Evolutionary conservation across 2,329 filamentous ascomycete species (phyloP), one percentile per base, ranked within the genome.

Genomic region (Elsinoe australis): DNA sequence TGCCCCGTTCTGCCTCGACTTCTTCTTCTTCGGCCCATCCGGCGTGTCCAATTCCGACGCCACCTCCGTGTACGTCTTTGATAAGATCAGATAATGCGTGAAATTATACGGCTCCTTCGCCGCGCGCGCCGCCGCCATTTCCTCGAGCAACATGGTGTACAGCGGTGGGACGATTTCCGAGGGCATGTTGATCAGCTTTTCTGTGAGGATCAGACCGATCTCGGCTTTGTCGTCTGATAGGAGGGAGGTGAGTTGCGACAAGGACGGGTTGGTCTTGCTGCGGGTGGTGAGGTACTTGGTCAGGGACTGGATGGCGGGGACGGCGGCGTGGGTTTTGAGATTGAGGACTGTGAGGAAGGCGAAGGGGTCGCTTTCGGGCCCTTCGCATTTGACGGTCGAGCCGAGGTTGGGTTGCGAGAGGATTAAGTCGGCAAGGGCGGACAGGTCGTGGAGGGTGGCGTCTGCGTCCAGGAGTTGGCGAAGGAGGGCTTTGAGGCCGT

Each of bases 181-280:
- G n/a, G 92, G 92, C 73, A 95, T 89, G 71, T 98, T 98, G 72
- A 98, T 88, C 59, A 96, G 74, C 17, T 90, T 81, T 67, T 98
- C 92, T 2, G 87, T 86, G n/a, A 98, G 73, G 21, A 98, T 77
- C 12, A 98, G 71, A 3, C 88, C 92, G 49, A 95, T 77, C 49
- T 87, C 80, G 0, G 65, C 57, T 33, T 60, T 38, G 0, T 64
- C 61, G 2, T 59, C 54, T 12, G 61, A 51, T 12, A 75, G 63
- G 5, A 72, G 59, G 9, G 58, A 44, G 8, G 61, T 46, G 1
- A 73, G 59, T 9, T 56, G 62, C 5, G 77, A 67, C 29, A 88
- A 73, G 2, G 76, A 68, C 4, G 76, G 64, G 52, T 73, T 79
- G 33, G 71, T 60, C 51, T 67, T 65, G 18, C 72, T 61, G 62